Conservation (phyloP, 2,329 filamentous ascomycete genomes). For the Claviceps arundinis region DNA sequence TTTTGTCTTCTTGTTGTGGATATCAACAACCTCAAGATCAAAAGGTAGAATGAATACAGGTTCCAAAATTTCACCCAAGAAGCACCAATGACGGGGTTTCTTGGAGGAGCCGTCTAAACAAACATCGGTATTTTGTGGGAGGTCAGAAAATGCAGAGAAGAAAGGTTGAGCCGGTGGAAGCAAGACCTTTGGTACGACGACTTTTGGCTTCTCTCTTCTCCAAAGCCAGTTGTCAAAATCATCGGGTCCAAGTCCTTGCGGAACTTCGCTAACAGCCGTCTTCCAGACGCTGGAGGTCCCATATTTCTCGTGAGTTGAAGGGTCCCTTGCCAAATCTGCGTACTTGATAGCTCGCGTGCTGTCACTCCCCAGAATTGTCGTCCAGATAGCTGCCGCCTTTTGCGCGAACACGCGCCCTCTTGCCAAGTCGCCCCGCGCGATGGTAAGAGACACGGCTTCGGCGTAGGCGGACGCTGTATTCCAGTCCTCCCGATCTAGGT, state of each 20-base stretch:
- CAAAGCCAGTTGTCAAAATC: background rate
- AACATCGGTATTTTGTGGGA: background rate
- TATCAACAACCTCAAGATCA: too few relatives aligned
- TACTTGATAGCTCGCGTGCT: background rate
- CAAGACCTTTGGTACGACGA: background rate
- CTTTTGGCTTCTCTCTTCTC: background rate
- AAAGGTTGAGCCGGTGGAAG: background rate
- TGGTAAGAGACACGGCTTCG: background rate
- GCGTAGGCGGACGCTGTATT: too few relatives aligned
- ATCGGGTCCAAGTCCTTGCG: background rate
- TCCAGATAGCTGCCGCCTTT: background rate
- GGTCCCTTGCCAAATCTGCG: background rate
- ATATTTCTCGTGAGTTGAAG: background rate
- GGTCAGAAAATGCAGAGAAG: background rate
- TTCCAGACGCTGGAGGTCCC: background rate
- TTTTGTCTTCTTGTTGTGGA: too few relatives aligned
- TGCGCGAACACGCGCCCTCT: background rate
- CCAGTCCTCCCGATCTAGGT: background rate
- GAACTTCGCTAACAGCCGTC: background rate
- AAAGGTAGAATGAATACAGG: too few relatives aligned
- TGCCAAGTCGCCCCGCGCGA: background rate
- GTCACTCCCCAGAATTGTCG: background rate
- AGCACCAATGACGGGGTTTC: background rate
- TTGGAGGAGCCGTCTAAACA: background rate
- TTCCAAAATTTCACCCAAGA: background rate